phyloP scores from a whole-genome alignment of 768 basidiomycete genomes.

The Boletellus emodensis region DNA sequence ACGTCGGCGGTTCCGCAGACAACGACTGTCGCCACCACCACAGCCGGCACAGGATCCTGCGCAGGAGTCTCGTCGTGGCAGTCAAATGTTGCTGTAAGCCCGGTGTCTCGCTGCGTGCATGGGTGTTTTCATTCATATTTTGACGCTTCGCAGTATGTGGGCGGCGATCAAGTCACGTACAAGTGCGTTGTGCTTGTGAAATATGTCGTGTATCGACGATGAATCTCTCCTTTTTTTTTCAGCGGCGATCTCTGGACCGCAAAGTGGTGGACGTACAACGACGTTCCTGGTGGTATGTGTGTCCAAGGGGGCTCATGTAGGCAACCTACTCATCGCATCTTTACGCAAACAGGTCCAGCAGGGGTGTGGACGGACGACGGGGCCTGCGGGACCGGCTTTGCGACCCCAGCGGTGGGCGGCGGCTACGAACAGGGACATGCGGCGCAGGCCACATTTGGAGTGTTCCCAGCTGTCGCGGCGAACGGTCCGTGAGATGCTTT shows the following conservation, averaged over 20 bases:
- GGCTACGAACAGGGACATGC: neutral
- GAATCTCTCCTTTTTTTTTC: neutral
- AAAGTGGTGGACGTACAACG: constrained; percentile 44
- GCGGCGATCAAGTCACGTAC: constrained; percentile 42
- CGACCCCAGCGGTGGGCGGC: constrained; percentile 1
- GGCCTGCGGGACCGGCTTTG: constrained; percentile 3
- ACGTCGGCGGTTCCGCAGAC: constrained; percentile 9
- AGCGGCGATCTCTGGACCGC: constrained; percentile 51
- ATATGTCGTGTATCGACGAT: too few relatives aligned
- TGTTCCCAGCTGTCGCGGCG: too few relatives aligned
- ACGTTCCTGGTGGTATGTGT: constrained; percentile 33
- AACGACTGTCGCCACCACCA: constrained; percentile 1
- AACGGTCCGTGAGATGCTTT: too few relatives aligned
- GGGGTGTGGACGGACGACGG: constrained; percentile 18
- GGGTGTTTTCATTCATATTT: neutral
- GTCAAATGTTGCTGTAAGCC: constrained; percentile 36
- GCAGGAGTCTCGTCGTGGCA: constrained; percentile 43
- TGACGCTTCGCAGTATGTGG: constrained; percentile 36
- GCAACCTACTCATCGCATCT: neutral
- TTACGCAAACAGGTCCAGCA: constrained; percentile 6
- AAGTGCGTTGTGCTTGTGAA: constrained; percentile 25
- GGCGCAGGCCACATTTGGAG: constrained; percentile 2
- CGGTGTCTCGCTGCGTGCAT: neutral
- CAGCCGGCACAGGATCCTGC: constrained; percentile 32
- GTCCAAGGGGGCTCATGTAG: neutral